Percentiles rank a stretch among this genome's conserved stretches.
Conservation (phyloP, 1,284 basidiomycete genomes). For the Meripilus lineatus region DNA sequence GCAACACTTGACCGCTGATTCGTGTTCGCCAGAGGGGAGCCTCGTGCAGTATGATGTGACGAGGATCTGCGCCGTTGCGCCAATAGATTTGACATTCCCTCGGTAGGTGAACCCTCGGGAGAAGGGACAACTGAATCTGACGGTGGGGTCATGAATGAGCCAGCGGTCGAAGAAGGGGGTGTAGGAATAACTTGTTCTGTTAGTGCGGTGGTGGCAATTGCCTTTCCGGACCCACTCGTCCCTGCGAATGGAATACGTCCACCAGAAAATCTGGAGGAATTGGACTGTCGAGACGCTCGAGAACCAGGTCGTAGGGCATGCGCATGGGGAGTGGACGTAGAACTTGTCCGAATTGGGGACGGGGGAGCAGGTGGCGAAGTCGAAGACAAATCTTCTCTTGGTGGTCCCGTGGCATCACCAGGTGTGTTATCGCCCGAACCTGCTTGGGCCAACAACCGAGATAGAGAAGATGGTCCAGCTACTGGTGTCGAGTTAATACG, state of each 20-base stretch:
- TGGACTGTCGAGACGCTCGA: slow-evolving; percentile 59
- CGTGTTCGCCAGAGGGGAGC: slow-evolving; percentile 32
- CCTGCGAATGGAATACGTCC: slow-evolving; percentile 54
- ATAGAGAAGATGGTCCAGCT: slow-evolving; percentile 69
- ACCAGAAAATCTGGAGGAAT: slow-evolving; percentile 58
- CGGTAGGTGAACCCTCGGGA: slow-evolving; percentile 52
- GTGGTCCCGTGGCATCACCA: background rate
- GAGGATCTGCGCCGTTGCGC: slow-evolving; percentile 43
- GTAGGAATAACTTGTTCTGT: slow-evolving; percentile 45
- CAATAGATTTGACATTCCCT: slow-evolving; percentile 47
- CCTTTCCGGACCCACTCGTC: slow-evolving; percentile 45
- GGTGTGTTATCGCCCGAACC: slow-evolving; percentile 3
- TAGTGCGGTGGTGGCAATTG: slow-evolving; percentile 63
- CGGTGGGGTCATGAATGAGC: slow-evolving; percentile 3
- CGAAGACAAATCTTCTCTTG: slow-evolving; percentile 17
- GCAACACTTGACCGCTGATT: too few species aligned
- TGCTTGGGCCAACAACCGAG: slow-evolving; percentile 70
- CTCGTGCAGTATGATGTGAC: slow-evolving; percentile 48
- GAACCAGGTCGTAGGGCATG: slow-evolving; percentile 65
- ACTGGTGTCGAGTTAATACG: slow-evolving; percentile 63
- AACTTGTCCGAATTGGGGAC: slow-evolving; percentile 10
- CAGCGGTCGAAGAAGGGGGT: slow-evolving; percentile 33
- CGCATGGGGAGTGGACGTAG: slow-evolving; percentile 22
- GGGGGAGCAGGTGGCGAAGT: slow-evolving; percentile 16
- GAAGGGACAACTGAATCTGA: slow-evolving; percentile 39